A percentile compares a stretch with the other conserved stretches of the same genome.
Conservation (phyloP, 2,329 filamentous ascomycete species). For the Septoria linicola region DNA sequence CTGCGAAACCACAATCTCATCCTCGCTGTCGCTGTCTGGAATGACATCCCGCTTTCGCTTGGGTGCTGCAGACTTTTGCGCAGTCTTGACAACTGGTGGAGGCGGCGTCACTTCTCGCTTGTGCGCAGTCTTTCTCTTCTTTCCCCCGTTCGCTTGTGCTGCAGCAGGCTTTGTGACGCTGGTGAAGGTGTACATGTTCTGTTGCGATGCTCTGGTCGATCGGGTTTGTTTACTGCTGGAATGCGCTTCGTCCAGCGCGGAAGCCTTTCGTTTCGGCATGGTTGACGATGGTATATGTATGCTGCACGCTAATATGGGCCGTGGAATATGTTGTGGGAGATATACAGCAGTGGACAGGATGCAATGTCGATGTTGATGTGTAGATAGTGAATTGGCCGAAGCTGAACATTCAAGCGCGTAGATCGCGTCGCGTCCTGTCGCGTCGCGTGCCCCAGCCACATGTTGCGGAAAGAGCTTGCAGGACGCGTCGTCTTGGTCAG, state of each 20-base stretch:
- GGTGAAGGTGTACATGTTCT: slow-evolving; percentile 29
- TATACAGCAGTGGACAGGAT: slow-evolving; percentile 14
- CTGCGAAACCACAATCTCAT: slow-evolving; percentile 22
- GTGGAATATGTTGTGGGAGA: slow-evolving; percentile 17
- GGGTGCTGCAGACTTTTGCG: slow-evolving; percentile 18
- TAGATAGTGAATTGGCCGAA: too few relatives aligned
- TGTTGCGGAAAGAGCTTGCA: too few relatives aligned
- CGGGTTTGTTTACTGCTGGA: slow-evolving; percentile 30
- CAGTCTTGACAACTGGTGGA: slow-evolving; percentile 9
- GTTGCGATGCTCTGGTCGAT: slow-evolving; percentile 21
- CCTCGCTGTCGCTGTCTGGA: slow-evolving; percentile 28
- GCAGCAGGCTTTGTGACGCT: slow-evolving; percentile 24
- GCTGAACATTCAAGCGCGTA: too few relatives aligned
- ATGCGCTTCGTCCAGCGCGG: slow-evolving; percentile 22
- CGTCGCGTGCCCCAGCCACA: too few relatives aligned
- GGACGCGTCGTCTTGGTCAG: too few relatives aligned
- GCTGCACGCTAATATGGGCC: slow-evolving; percentile 41
- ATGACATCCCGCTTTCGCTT: slow-evolving; percentile 33
- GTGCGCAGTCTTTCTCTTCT: slow-evolving; percentile 28
- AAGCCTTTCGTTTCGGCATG: slow-evolving; percentile 34
- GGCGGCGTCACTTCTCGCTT: slow-evolving; percentile 22
- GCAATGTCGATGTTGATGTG: slow-evolving; percentile 1
- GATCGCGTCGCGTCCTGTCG: too few relatives aligned
- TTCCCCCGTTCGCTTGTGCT: slow-evolving; percentile 18
- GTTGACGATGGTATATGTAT: slow-evolving; percentile 54